Evolutionary conservation across 768 basidiomycete species (phyloP).

Genomic region (Postia placenta): DNA sequence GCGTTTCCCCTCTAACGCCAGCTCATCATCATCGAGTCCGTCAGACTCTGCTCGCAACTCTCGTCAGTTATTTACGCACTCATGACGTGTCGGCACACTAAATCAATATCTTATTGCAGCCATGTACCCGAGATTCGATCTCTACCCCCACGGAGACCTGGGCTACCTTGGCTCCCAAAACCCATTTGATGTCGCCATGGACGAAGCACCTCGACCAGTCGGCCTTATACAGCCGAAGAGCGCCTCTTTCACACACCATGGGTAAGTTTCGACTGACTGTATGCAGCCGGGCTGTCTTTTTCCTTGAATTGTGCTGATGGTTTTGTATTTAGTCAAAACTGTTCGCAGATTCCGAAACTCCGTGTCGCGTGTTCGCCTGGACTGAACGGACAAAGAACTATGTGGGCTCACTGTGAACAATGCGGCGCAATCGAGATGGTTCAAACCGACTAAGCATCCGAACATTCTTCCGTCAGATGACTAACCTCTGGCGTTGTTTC

Average conservation of each 20-base stretch:
- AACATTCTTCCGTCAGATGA: background rate
- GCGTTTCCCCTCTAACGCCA: slow-evolving; percentile 61
- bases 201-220: slow-evolving; percentile 35
- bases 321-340: slow-evolving; percentile 42
- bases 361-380: slow-evolving; percentile 72
- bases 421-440: slow-evolving; percentile 89
- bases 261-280: slow-evolving; percentile 39
- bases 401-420: slow-evolving; percentile 88
- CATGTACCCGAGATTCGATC: slow-evolving; percentile 58
- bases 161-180: slow-evolving; percentile 40
- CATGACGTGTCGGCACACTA: slow-evolving; percentile 1
- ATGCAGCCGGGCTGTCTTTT: background rate
- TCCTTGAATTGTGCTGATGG: slow-evolving; percentile 10
- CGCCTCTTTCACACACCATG: slow-evolving; percentile 54
- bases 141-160: slow-evolving; percentile 49
- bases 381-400: slow-evolving; percentile 63
- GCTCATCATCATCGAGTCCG: slow-evolving; percentile 37
- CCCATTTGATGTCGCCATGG: slow-evolving; percentile 29
- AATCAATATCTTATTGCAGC: slow-evolving; percentile 7
- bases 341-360: slow-evolving; percentile 79
- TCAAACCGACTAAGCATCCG: slow-evolving; percentile 49
- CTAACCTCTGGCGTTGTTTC: background rate
- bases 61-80: slow-evolving; percentile 14
- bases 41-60: slow-evolving; percentile 19
- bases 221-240: slow-evolving; percentile 66